Conservation (phyloP, 768 basidiomycete species). For the Rhizopogon vulgaris region DNA sequence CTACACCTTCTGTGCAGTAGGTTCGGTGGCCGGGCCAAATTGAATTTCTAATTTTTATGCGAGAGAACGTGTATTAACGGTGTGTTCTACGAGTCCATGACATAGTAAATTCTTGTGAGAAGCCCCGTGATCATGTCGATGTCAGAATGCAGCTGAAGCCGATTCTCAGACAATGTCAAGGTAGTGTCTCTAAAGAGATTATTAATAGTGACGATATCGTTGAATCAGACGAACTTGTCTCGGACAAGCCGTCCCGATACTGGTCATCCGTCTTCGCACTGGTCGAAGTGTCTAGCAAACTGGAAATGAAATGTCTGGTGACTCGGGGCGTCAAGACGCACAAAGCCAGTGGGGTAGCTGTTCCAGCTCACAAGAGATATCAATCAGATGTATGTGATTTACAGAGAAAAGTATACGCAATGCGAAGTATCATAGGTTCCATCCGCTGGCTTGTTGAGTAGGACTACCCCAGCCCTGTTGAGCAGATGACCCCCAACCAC, state of each 20-base stretch:
- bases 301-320: neutral
- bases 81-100: too few relatives aligned
- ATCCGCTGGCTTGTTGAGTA: constrained; percentile 45
- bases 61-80: too few relatives aligned
- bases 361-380: neutral
- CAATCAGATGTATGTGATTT: neutral
- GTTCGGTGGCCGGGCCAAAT: too few relatives aligned
- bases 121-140: too few relatives aligned
- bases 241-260: too few relatives aligned
- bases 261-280: too few relatives aligned
- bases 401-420: neutral
- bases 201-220: neutral
- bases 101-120: too few relatives aligned
- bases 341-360: neutral
- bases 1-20: too few relatives aligned
- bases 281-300: neutral
- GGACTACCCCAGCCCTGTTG: constrained; percentile 47
- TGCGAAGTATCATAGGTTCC: constrained; percentile 33
- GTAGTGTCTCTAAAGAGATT: neutral
- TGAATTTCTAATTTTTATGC: too few relatives aligned
- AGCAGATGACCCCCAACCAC: constrained; percentile 18
- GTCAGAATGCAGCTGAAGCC: too few relatives aligned
- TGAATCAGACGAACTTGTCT: neutral
- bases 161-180: neutral
- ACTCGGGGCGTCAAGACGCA: neutral